Percentiles rank a stretch among this genome's conserved stretches.
phyloP scores from a whole-genome alignment of 495 filamentous ascomycete species.

The Lasiosphaeriaceae sp. region DNA sequence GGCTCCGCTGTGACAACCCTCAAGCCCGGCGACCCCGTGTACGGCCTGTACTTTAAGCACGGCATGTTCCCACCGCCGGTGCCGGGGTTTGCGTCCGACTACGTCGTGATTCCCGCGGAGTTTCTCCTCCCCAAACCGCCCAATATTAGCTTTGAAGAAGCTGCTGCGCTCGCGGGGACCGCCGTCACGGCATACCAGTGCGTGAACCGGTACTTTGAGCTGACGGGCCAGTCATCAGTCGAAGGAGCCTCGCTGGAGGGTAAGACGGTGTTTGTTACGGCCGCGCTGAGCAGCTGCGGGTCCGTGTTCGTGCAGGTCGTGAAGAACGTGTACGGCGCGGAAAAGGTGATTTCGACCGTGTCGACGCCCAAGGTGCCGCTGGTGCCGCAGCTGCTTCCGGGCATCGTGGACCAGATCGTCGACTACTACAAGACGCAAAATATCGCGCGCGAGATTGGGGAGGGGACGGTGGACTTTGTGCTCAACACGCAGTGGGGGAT shows the following conservation, averaged over 20 bases:
- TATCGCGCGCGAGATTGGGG: slow-evolving; percentile 36
- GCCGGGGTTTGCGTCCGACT: slow-evolving; percentile 37
- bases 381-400: slow-evolving; percentile 37
- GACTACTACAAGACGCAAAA: slow-evolving; percentile 43
- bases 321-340: slow-evolving; percentile 48
- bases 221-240: slow-evolving; percentile 30
- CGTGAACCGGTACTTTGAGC: slow-evolving; percentile 34
- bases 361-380: slow-evolving; percentile 49
- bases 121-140: slow-evolving; percentile 38
- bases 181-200: slow-evolving; percentile 43
- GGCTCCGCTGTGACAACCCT: slow-evolving; percentile 40
- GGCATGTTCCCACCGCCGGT: slow-evolving; percentile 21
- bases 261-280: slow-evolving; percentile 55
- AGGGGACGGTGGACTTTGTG: slow-evolving; percentile 49
- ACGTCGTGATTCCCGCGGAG: slow-evolving; percentile 26
- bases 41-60: slow-evolving; percentile 25
- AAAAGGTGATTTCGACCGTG: slow-evolving; percentile 49
- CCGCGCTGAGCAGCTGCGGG: slow-evolving; percentile 49
- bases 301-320: slow-evolving; percentile 48
- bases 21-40: slow-evolving; percentile 51
- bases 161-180: slow-evolving; percentile 33
- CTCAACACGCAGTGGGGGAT: slow-evolving; percentile 45
- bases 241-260: slow-evolving; percentile 37
- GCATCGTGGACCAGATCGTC: slow-evolving; percentile 36
- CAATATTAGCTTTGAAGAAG: slow-evolving; percentile 27